Conservation (phyloP, 352 stramenopile genomes). For the Pythium dissimile region DNA sequence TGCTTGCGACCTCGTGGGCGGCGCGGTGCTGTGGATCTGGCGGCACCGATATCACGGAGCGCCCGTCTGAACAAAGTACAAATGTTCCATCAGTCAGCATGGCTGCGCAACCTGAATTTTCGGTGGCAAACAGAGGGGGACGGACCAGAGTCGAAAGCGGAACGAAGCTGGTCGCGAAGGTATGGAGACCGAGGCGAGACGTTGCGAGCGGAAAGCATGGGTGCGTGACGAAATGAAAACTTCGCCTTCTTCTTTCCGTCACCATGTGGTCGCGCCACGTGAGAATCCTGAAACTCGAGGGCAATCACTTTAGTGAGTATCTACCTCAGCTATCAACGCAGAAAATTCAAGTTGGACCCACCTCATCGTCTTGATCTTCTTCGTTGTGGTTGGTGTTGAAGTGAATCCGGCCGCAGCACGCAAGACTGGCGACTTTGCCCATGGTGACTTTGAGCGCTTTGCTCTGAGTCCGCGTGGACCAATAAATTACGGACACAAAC, state of each 20-base stretch:
- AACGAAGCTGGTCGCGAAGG: conserved; percentile 15
- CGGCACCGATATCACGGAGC: conserved; percentile 27
- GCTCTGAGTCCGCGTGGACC: conserved; percentile 20
- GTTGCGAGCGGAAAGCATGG: conserved; percentile 13
- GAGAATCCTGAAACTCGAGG: background rate
- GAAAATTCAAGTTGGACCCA: background rate
- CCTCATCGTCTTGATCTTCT: conserved; percentile 1
- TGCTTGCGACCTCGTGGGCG: conserved; percentile 19
- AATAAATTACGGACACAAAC: conserved; percentile 32
- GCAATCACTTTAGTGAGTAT: background rate
- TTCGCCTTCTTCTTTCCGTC: conserved; percentile 2
- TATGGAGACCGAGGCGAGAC: conserved; percentile 15
- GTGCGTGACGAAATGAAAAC: background rate
- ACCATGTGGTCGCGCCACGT: background rate
- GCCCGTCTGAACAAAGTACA: conserved; percentile 13
- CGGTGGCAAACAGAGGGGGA: background rate
- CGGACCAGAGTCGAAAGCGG: conserved; percentile 30
- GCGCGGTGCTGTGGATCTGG: conserved; percentile 24
- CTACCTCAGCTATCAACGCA: no score
- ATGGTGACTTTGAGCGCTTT: background rate
- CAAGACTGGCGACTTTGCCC: background rate
- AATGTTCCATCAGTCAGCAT: background rate
- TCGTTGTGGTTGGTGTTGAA: background rate
- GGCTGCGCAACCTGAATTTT: background rate
- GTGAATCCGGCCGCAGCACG: conserved; percentile 8